Conservation (phyloP, 352 stramenopile genomes). For the Phytophthora pluvialis region DNA sequence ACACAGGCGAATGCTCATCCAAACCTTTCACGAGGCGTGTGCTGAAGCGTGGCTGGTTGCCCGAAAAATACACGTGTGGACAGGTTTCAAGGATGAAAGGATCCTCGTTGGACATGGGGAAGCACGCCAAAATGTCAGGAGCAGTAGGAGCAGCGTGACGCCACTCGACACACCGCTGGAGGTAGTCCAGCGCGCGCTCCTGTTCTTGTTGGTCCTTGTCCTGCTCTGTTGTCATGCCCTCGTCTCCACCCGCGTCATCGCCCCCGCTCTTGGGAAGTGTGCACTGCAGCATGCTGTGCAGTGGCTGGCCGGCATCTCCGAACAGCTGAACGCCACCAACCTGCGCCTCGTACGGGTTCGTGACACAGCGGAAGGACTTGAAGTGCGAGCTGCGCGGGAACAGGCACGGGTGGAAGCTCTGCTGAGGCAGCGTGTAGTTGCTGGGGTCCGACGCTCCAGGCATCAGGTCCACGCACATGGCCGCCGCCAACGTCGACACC, state of each 20-base stretch:
- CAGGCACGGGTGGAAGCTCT: conserved; percentile 94
- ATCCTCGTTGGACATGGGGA: conserved; percentile 91
- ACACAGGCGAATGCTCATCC: neutral
- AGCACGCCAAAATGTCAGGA: conserved; percentile 91
- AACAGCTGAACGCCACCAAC: conserved; percentile 75
- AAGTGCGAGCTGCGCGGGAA: conserved; percentile 89
- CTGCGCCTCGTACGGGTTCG: conserved; percentile 93
- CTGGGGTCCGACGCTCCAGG: conserved; percentile 90
- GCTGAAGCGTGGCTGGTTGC: conserved; percentile 90
- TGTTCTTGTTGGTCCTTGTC: conserved; percentile 27
- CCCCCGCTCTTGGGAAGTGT: conserved; percentile 42
- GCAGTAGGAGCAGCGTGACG: conserved; percentile 93
- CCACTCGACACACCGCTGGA: conserved; percentile 89
- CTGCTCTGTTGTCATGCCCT: conserved; percentile 29
- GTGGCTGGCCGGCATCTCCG: conserved; percentile 88
- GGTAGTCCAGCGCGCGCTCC: conserved; percentile 48
- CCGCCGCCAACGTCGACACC: conserved; percentile 69
- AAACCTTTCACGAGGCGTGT: conserved; percentile 70
- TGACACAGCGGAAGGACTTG: conserved; percentile 81
- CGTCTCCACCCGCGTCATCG: conserved; percentile 39
- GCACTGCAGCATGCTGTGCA: conserved; percentile 86
- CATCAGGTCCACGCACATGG: conserved; percentile 93
- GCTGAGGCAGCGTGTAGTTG: conserved; percentile 92
- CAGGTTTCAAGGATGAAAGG: conserved; percentile 91
- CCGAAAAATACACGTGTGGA: conserved; percentile 94